Evolutionary conservation across 164 flowering plant genomes (phyloP), one percentile per base, ranked within the genome.

Genomic region (Berberis vulgaris): DNA sequence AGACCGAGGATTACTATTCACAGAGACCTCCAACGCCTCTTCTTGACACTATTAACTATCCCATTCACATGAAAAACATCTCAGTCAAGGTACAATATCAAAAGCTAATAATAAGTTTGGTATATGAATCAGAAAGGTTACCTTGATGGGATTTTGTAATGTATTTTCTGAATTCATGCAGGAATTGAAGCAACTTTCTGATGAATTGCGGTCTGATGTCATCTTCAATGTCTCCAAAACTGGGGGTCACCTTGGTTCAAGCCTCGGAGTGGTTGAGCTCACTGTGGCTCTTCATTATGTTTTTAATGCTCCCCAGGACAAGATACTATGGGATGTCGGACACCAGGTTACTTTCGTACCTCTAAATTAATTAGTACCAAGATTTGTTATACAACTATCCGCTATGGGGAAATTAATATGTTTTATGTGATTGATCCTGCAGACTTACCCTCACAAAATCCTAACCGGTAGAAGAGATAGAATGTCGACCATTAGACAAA

Each of bases 221-320:
- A 86, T 94, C 59, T 90, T 88, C 71, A 87, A 79, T 65, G 98
- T 94, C 56, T 88, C 97, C 0, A 88, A 78, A 66, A 94, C 98
- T 12, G 98, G 98, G 7, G 98, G 97, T 53, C 98, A 94, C 67
- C 81, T 94, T 54, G 97, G 98, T 63, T 94, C 98, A 1, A 90
- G 97, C 80, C 92, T 93, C 6, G 98, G 98, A 11, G 97, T 93
- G 11, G 86, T 93, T 10, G 98, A 93, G 83, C 89, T 93, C 42
- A 88, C 98, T 3, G 96, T 90, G 67, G 98, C 98, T 62, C 96
- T 94, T 71, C 98, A 94, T 66, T 88, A 86, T 77, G 89, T 94
- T 49, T 94, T 94, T 66, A 87, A 89, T 74, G 62, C 87, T 26
- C 97, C 97, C 67, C 81, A 83, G 65, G 98, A 94, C 64, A 82